Evolutionary conservation across 139 green algal species (phyloP).

Genomic region (Deuterostichococcus epilithicus): DNA sequence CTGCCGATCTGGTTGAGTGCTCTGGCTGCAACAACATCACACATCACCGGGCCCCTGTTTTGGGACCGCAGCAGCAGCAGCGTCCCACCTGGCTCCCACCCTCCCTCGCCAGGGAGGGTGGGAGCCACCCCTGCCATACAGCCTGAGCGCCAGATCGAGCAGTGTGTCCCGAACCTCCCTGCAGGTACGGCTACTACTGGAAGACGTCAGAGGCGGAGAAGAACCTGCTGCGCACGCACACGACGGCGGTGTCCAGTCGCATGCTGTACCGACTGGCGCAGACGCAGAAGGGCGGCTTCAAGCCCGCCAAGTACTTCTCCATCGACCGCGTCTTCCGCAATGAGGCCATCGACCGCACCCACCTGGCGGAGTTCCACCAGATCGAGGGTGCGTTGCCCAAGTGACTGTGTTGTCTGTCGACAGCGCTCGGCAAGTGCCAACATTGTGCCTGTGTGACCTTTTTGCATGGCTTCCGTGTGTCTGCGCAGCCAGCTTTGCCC

Average conservation of each 20-base stretch:
- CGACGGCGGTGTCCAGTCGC: slow-evolving; percentile 92
- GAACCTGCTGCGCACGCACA: slow-evolving; percentile 99
- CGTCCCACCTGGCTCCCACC: too few species aligned
- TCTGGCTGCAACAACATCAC: too few species aligned
- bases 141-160: background rate
- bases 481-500: too few species aligned
- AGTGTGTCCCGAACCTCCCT: background rate
- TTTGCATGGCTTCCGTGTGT: too few species aligned
- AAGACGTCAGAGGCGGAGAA: slow-evolving; percentile 89
- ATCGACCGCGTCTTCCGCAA: slow-evolving; percentile 99
- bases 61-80: too few species aligned
- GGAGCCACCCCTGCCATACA: too few species aligned
- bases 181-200: slow-evolving; percentile 88
- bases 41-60: too few species aligned
- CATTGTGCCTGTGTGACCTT: background rate
- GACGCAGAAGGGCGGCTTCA: slow-evolving; percentile 61
- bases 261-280: slow-evolving; percentile 94
- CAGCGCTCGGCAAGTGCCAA: background rate
- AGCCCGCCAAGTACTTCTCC: slow-evolving; percentile 84
- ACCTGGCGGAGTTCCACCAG: slow-evolving; percentile 99
- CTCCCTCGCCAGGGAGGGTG: too few species aligned
- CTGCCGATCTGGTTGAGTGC: too few species aligned
- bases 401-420: background rate
- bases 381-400: slow-evolving; percentile 55
- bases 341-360: slow-evolving; percentile 96